Evolutionary conservation across 176 grass and related monocot genomes (phyloP), one percentile per base, ranked within the genome.

Genomic region (Alopecurus myosuroides): DNA sequence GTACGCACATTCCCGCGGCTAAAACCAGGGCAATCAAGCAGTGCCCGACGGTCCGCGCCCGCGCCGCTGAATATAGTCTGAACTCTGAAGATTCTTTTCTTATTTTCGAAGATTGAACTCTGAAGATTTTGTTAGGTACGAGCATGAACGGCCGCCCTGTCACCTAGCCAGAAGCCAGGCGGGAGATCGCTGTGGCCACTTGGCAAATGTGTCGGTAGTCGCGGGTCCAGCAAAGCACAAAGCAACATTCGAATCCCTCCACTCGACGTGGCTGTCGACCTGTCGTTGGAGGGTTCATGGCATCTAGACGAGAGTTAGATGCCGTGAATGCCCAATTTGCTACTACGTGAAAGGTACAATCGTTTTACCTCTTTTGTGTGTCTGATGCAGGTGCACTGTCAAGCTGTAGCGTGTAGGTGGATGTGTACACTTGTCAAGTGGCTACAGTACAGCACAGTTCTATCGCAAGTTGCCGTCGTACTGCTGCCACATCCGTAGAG

Each of bases 211-310:
- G 35, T 1, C 8, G 70, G 25, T 13, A 28, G 60, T 22, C 2
- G 18, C 39, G 22, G 72, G n/a, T 17, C 49, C 62, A 49, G 4
- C 2, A 39, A 61, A 77, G 77, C 65, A 20, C 66, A 80, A 62
- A 29, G 62, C 11, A 34, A 29, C 61, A 20, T 20, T 11, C 33
- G 22, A 22, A n/a, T 40, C 7, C 34, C 4, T 15, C 19, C 10
- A 8, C 31, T 49, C 39, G 28, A 76, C 25, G 57, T 76, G 69
- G 57, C 41, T 41, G 49, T 62, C 58, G 58, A 62, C 58, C 58
- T 62, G 58, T 22, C 48, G 61, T 56, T 17, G 33, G 77, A 31
- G 53, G 19, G 74, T 84, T 64, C 81, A 84, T 44, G 65, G 74
- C 63, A 84, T 28, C 81, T 84, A 2, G 81, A 73, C 74, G 15